phyloP scores from a whole-genome alignment of 1,139 yeast species.

The Pichia sp. region DNA sequence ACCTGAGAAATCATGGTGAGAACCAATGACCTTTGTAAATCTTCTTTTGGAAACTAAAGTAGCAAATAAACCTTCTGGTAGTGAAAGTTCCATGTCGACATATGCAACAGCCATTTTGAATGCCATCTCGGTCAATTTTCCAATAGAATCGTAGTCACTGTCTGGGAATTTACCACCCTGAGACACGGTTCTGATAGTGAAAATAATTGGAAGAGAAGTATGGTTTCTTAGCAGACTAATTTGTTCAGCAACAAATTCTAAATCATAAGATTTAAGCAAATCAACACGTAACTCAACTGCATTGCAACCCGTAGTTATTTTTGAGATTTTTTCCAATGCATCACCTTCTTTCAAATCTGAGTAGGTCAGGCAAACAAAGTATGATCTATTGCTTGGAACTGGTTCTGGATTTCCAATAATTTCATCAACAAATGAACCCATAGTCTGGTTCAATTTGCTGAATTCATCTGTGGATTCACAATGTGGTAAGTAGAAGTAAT shows the following conservation, averaged over 20 bases:
- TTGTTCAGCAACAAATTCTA: slow-evolving; percentile 62
- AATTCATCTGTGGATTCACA: slow-evolving; percentile 52
- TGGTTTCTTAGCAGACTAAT: slow-evolving; percentile 58
- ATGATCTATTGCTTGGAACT: slow-evolving; percentile 51
- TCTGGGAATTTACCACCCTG: slow-evolving; percentile 84
- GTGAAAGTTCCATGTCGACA: slow-evolving; percentile 42
- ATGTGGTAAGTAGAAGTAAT: slow-evolving; percentile 69
- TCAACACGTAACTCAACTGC: slow-evolving; percentile 86
- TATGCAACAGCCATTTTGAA: slow-evolving; percentile 51
- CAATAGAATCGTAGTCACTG: slow-evolving; percentile 38
- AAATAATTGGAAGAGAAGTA: slow-evolving; percentile 69
- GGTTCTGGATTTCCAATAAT: slow-evolving; percentile 49
- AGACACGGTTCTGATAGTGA: slow-evolving; percentile 65
- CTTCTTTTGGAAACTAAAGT: slow-evolving; percentile 41
- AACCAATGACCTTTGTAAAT: slow-evolving; percentile 67
- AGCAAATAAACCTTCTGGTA: slow-evolving; percentile 35
- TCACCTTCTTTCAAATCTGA: slow-evolving; percentile 42
- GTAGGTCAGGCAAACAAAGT: slow-evolving; percentile 65
- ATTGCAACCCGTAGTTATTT: slow-evolving; percentile 58
- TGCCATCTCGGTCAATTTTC: slow-evolving; percentile 50
- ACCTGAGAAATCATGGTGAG: slow-evolving; percentile 69
- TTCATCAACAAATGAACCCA: slow-evolving; percentile 48
- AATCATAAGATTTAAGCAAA: slow-evolving; percentile 43
- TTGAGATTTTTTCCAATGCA: slow-evolving; percentile 33
- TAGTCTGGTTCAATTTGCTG: slow-evolving; percentile 47